These are phyloP conservation scores for Microdochium nivale DNA, from an alignment of 2,329 filamentous ascomycete genomes.

Conservation along the genomic window DNA sequence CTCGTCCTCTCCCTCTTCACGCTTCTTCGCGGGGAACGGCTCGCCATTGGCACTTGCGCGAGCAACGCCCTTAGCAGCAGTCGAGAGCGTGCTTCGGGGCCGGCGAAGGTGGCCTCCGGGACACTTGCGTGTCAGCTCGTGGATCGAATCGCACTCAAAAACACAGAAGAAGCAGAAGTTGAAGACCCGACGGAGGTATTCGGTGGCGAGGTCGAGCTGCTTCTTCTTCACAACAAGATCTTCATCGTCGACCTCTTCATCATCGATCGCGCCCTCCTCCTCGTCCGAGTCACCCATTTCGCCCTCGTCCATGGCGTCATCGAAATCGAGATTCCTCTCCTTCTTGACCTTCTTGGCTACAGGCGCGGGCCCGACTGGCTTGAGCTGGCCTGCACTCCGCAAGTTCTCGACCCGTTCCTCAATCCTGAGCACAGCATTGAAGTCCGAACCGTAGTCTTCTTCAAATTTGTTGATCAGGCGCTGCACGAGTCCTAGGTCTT, in stretches of 20 bases:
- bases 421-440: constrained; percentile 70
- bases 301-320: constrained; percentile 52
- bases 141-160: constrained; percentile 94
- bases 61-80: constrained; percentile 75
- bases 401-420: constrained; percentile 82
- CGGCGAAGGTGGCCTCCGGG: constrained; percentile 94
- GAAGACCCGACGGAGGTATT: constrained; percentile 93
- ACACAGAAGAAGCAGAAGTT: constrained; percentile 99
- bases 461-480: constrained; percentile 81
- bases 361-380: constrained; percentile 49
- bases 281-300: constrained; percentile 73
- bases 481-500: constrained; percentile 76
- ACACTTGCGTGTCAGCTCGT: constrained; percentile 92
- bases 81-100: constrained; percentile 77
- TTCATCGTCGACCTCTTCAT: constrained; percentile 75
- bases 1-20: constrained; percentile 52
- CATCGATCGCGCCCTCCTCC: constrained; percentile 61
- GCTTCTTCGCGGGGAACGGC: constrained; percentile 77
- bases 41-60: constrained; percentile 75
- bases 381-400: constrained; percentile 65
- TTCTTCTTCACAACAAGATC: constrained; percentile 91
- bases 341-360: constrained; percentile 52
- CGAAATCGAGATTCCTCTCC: constrained; percentile 49
- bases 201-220: constrained; percentile 88
- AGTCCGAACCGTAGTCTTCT: constrained; percentile 67